phyloP scores from a whole-genome alignment of 164 flowering plant genomes.

The Malania oleifera region DNA sequence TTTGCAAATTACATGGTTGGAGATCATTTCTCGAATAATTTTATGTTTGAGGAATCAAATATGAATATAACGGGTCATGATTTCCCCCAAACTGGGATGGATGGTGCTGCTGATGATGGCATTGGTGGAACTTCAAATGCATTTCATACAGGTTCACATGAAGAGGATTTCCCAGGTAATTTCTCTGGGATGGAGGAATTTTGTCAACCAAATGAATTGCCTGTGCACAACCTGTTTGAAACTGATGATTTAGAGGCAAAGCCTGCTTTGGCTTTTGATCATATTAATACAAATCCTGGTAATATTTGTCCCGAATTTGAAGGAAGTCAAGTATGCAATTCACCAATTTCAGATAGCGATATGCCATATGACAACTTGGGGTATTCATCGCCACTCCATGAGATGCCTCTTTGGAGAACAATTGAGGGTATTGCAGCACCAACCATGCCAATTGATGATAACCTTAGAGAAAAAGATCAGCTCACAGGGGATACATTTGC shows the following conservation, averaged over 20 bases:
- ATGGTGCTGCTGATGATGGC: conserved; percentile 16
- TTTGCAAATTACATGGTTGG: conserved; percentile 26
- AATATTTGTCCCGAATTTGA: conserved; percentile 31
- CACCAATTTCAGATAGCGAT: conserved; percentile 40
- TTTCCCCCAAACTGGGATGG: conserved; percentile 32
- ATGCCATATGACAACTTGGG: conserved; percentile 41
- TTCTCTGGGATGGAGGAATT: conserved; percentile 24
- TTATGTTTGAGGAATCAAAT: conserved; percentile 40
- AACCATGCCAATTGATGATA: conserved; percentile 27
- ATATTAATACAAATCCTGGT: conserved; percentile 15
- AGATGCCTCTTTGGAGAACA: conserved; percentile 46
- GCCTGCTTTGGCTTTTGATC: conserved; percentile 22
- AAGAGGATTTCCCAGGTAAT: conserved; percentile 23
- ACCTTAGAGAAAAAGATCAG: conserved; percentile 19
- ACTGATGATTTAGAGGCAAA: conserved; percentile 23
- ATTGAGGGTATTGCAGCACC: conserved; percentile 37
- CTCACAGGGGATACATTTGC: conserved; percentile 14
- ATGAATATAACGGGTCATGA: conserved; percentile 33
- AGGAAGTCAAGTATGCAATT: conserved; percentile 28
- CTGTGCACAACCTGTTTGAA: conserved; percentile 26
- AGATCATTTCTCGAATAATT: conserved; percentile 32
- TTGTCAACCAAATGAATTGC: conserved; percentile 24
- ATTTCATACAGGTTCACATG: conserved; percentile 23
- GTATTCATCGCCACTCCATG: conserved; percentile 44
- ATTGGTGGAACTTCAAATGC: conserved; percentile 13